A percentile compares a stretch with the other conserved stretches of the same genome.
phyloP scores from a whole-genome alignment of 805 yeast species.

The Yarrowia sp. region DNA sequence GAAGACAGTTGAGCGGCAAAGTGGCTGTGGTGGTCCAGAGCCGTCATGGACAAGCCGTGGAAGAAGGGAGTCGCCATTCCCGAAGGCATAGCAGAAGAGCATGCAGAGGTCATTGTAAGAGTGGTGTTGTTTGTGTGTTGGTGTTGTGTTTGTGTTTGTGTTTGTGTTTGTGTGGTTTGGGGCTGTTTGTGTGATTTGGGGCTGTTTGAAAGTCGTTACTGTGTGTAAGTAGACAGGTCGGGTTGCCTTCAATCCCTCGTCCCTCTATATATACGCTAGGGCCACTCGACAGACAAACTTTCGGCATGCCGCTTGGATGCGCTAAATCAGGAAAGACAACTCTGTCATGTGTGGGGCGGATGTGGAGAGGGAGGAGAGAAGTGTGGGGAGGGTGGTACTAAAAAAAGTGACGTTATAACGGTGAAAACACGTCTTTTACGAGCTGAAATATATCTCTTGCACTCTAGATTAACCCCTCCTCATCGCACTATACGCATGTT shows the following conservation, averaged over 20 bases:
- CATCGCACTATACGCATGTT: not conserved
- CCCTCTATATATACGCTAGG: not conserved
- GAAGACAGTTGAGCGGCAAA: conserved; percentile 1
- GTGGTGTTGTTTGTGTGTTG: not conserved
- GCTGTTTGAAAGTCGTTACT: too few species aligned
- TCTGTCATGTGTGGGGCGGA: not conserved
- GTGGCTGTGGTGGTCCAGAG: conserved; percentile 13
- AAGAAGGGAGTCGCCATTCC: conserved; percentile 20
- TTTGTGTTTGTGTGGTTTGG: not conserved
- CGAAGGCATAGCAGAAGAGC: conserved; percentile 9
- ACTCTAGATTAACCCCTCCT: too few species aligned
- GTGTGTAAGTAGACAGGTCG: not conserved
- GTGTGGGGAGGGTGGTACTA: too few species aligned
- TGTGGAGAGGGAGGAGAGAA: not conserved
- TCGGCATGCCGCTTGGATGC: not conserved
- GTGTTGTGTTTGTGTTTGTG: not conserved
- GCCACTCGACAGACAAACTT: not conserved
- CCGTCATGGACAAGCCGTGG: conserved; percentile 4
- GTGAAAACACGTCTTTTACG: not conserved
- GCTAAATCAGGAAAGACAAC: conserved; percentile 18
- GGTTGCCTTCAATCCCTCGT: not conserved
- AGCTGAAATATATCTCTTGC: too few species aligned
- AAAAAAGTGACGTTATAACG: too few species aligned
- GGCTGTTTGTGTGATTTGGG: too few species aligned
- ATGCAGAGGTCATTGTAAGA: not conserved